phyloP scores from a whole-genome alignment of 2,329 filamentous ascomycete species.

The Teratosphaeria zuluensis region DNA sequence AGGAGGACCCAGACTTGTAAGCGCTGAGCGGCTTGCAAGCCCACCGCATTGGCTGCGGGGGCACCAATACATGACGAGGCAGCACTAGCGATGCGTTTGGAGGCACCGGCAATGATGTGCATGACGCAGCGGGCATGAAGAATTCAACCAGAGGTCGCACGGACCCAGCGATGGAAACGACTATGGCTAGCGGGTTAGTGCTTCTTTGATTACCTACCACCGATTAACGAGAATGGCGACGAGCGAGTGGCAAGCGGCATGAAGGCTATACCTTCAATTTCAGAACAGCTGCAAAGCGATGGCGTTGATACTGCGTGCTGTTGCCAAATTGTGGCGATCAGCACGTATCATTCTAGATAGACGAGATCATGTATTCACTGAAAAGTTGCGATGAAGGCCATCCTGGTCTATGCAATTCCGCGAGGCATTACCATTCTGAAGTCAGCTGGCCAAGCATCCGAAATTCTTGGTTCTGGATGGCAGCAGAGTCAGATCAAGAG shows the following conservation, averaged over 20 bases:
- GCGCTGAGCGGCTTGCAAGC: slow-evolving; percentile 8
- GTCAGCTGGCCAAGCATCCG: no score
- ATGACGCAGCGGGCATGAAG: slow-evolving; percentile 7
- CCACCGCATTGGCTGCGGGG: not conserved
- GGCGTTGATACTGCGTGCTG: slow-evolving; percentile 9
- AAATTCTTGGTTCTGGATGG: no score
- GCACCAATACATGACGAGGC: not conserved
- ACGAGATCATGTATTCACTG: slow-evolving; percentile 15
- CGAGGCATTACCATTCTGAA: no score
- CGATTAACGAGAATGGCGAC: slow-evolving; percentile 5
- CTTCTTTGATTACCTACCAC: slow-evolving; percentile 5
- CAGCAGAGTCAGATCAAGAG: no score
- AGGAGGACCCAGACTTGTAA: slow-evolving; percentile 67
- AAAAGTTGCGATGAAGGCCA: slow-evolving; percentile 8
- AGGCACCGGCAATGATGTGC: slow-evolving; percentile 8
- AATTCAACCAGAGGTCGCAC: slow-evolving; percentile 10
- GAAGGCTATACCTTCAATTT: not conserved
- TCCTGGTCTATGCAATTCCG: not conserved
- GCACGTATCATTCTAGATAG: slow-evolving; percentile 16
- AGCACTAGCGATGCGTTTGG: slow-evolving; percentile 5
- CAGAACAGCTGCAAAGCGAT: slow-evolving; percentile 16
- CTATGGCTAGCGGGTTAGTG: slow-evolving; percentile 19
- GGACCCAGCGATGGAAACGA: slow-evolving; percentile 17
- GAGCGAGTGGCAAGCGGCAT: not conserved
- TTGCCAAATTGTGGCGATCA: slow-evolving; percentile 2